A percentile compares a stretch with the other conserved stretches of the same genome.
Evolutionary conservation across 2,329 filamentous ascomycete species (phyloP).

Genomic region (Beauveria sp.): DNA sequence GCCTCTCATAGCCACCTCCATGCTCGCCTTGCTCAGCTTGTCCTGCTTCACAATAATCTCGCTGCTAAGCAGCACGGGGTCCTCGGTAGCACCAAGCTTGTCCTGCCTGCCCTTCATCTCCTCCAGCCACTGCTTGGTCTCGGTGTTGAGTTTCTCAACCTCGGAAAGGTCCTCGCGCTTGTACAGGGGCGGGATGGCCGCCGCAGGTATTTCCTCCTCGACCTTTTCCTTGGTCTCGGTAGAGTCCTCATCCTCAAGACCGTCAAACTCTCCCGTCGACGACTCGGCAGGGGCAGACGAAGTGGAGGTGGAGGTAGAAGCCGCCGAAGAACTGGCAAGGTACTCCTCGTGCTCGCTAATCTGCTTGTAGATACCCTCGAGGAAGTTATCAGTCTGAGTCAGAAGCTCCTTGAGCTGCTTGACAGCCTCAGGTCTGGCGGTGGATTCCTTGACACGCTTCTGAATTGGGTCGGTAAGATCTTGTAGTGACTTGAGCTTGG

Average conservation of each 20-base stretch:
- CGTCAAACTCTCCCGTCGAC: constrained; percentile 54
- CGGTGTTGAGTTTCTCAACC: constrained; percentile 54
- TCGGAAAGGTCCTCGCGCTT: constrained; percentile 61
- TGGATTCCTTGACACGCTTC: constrained; percentile 64
- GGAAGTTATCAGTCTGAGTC: constrained; percentile 61
- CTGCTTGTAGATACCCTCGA: constrained; percentile 61
- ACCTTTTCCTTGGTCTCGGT: constrained; percentile 31
- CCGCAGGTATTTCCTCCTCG: constrained; percentile 31
- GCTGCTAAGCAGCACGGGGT: constrained; percentile 65
- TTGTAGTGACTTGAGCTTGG: constrained; percentile 68
- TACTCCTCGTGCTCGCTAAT: constrained; percentile 61
- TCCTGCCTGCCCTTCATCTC: constrained; percentile 64
- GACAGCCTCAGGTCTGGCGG: constrained; percentile 63
- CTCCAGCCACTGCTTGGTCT: constrained; percentile 65
- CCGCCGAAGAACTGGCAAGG: constrained; percentile 44
- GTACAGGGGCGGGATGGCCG: constrained; percentile 60
- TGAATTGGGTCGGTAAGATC: constrained; percentile 71
- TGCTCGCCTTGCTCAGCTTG: constrained; percentile 62
- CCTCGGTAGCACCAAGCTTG: constrained; percentile 59
- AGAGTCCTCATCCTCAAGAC: constrained; percentile 65
- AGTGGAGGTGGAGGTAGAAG: constrained; percentile 18
- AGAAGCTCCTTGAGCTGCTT: constrained; percentile 62
- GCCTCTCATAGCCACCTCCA: constrained; percentile 64
- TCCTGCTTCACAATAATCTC: constrained; percentile 64
- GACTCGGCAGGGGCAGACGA: constrained; percentile 34